These are phyloP conservation scores for Dorcoceras hygrometricum DNA, from an alignment of 257 asterid species.

Conservation along the genomic window DNA sequence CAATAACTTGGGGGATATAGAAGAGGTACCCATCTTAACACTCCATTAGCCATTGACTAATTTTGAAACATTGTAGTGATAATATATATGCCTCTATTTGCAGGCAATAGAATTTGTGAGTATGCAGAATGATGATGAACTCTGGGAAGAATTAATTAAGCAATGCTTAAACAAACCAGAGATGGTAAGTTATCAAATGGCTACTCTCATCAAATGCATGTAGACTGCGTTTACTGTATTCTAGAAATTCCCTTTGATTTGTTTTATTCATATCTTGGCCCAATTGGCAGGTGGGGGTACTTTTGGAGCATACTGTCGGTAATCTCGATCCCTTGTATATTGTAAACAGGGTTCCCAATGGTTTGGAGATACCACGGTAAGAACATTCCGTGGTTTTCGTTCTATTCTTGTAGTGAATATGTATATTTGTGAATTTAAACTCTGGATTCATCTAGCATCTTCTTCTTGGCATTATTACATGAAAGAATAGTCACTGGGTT, in stretches of 20 bases:
- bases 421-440: neutral
- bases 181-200: conserved; percentile 57
- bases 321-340: conserved; percentile 97
- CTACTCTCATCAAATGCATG: conserved; percentile 10
- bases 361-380: conserved; percentile 95
- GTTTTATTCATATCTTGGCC: conserved; percentile 19
- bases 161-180: conserved; percentile 94
- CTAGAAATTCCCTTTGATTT: conserved; percentile 5
- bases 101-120: conserved; percentile 98
- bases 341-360: conserved; percentile 88
- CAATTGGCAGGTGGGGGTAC: conserved; percentile 72
- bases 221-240: conserved; percentile 17
- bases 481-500: neutral
- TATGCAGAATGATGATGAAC: conserved; percentile 95
- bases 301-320: conserved; percentile 98
- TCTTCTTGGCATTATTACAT: neutral
- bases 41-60: conserved; percentile 21
- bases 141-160: conserved; percentile 93
- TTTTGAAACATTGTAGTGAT: conserved; percentile 23
- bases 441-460: neutral
- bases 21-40: conserved; percentile 59
- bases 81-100: conserved; percentile 22
- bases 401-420: conserved; percentile 19
- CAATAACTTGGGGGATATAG: conserved; percentile 79
- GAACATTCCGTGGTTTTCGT: conserved; percentile 24